Evolutionary conservation across 495 filamentous ascomycete genomes (phyloP), one percentile per base, ranked within the genome.

Genomic region (Evernia prunastri): DNA sequence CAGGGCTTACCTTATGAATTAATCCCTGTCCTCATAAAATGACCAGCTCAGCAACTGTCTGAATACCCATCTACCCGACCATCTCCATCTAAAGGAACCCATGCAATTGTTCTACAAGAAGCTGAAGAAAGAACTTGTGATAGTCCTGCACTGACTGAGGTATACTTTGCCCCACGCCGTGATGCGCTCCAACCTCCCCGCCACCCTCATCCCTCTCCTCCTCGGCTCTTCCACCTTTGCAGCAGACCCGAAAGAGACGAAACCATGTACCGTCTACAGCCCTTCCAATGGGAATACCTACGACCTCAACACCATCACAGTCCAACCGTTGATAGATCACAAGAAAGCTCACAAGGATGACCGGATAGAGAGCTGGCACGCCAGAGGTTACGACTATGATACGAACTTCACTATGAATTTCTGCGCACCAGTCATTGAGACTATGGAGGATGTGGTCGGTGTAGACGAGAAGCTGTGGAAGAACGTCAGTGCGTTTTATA

Each of bases 371-470:
- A 91, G 92, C 79, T 97, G 92, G 86, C 78, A 86, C 54, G 89
- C 89, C 12, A 84, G 80, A 64, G 95, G 95, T 31, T 89, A 87
- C 68, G 92, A 96, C 72, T 91, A 95, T 71, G 81, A 80, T 31
- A 83, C 87, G 18, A 97, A 97, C 75, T 97, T 99, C 72, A 97
- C 92, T 1, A 72, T 99, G 61, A 99, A 99, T 71, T 87, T 99
- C 68, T 99, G 95, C 75, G 87, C 83, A 53, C 83, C 92, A 2
- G 91, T 96, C 29, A 82, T 97, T 39, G 89, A 95, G 67, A 74
- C 82, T 36, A 73, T 93, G 25, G 80, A 86, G 29, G 80, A 92
- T 67, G 87, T 92, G 10, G 82, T 85, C 20, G 89, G 86, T 0
- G 75, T 97, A 17, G 80, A 87, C 0, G 77, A 84, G 64, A 70